Conservation (phyloP, 2,329 filamentous ascomycete species). For the Pseudonectria foliicola region DNA sequence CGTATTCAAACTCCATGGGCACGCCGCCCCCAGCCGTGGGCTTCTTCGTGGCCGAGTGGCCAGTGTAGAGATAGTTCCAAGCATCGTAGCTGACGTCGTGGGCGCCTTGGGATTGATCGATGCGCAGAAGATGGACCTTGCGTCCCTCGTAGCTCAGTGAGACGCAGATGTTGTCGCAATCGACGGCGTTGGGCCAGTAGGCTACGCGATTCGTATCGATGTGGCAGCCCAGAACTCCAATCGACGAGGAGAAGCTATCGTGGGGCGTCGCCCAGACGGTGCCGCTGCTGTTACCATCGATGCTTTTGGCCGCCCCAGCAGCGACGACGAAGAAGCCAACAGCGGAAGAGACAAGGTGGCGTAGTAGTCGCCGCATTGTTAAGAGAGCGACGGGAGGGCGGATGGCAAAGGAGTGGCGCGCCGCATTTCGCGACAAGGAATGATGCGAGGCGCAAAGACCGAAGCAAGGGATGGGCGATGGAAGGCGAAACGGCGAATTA, state of each 20-base stretch:
- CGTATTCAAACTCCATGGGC: constrained; percentile 39
- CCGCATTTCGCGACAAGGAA: constrained; percentile 14
- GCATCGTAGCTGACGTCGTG: constrained; percentile 55
- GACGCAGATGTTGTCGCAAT: constrained; percentile 51
- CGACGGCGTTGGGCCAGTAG: constrained; percentile 50
- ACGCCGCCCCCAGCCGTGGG: constrained; percentile 42
- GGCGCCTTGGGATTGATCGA: constrained; percentile 51
- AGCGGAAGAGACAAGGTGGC: constrained; percentile 4
- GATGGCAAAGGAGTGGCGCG: constrained; percentile 11
- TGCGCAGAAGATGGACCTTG: constrained; percentile 49
- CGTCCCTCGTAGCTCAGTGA: constrained; percentile 42
- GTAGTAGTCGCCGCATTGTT: constrained; percentile 8
- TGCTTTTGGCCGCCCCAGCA: not conserved
- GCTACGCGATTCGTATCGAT: constrained; percentile 53
- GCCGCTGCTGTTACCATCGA: constrained; percentile 4
- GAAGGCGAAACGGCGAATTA: too few species aligned
- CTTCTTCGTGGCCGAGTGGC: constrained; percentile 36
- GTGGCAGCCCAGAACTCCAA: constrained; percentile 55
- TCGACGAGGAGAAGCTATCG: constrained; percentile 49
- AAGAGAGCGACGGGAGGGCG: constrained; percentile 2
- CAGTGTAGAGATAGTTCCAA: constrained; percentile 52
- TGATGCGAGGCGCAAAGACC: not conserved
- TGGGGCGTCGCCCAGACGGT: constrained; percentile 43
- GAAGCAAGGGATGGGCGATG: too few species aligned
- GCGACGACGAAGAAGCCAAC: too few species aligned